Base-by-base conservation (phyloP, 1,284 basidiomycete genomes). In the Moesziomyces sp. region DNA sequence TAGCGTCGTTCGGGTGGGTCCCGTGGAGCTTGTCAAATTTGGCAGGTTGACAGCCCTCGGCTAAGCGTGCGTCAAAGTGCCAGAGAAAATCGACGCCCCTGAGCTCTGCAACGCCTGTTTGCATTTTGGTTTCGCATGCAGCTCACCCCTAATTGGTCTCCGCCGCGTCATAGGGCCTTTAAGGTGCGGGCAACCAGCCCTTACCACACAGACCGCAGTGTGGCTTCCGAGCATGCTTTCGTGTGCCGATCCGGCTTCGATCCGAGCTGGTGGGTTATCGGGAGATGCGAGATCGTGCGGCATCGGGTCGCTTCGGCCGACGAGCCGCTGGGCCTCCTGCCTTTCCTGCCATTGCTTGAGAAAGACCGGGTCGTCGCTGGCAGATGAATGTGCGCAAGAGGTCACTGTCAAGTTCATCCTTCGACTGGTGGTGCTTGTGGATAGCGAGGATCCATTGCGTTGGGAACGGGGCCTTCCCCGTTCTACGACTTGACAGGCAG, bases 31-130 rank as follows among this genome's bases (percentile, higher is more conserved):
- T 46, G 43, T 40, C 44, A 46, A 50, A 43, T 58, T 58, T 58
- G 56, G 56, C 56, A 58, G 56, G 13, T 58, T 58, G 57, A 58
- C 57, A 58, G 44, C 11, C 6, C 57, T 58, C 57, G 57, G 43
- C 44, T 58, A 58, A 18, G 10, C 9, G 35, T 18, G 24, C 18
- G 24, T 34, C 49, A 43, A 53, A 24, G 50, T 50, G 44, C 40
- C 42, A 49, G 7, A 34, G 13, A 34, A 34, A 8, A 16, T 14
- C 38, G 38, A 3, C 28, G 35, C 57, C 50, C 50, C 49, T 52
- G 49, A 26, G 13, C 13, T 34, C 28, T 46, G 45, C 23, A 28
- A 43, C 52, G 52, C 52, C 38, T 13, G 23, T 13, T 21, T 40
- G 48, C 46, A 14, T 14, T 30, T 52, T 51, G 44, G 23, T 43